These are phyloP conservation scores for Allomyces arbusculus DNA, from an alignment of 192 early-diverging fungal genomes.

Conservation along the genomic window DNA sequence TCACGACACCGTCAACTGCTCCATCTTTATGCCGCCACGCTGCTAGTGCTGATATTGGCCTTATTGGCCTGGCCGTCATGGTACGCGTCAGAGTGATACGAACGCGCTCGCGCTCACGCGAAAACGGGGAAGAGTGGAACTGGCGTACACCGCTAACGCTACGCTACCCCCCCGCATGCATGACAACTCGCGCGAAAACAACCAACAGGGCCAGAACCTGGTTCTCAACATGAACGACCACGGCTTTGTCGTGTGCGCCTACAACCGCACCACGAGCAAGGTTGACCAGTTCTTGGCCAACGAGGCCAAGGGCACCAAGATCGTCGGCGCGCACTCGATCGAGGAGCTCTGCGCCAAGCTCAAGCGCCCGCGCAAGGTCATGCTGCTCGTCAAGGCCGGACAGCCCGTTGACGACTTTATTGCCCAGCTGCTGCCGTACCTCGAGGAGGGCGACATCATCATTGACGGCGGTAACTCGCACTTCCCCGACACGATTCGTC, in stretches of 20 bases:
- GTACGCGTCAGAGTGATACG: conserved; percentile 23
- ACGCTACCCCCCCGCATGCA: neutral
- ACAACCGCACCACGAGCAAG: conserved; percentile 88
- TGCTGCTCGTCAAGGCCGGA: conserved; percentile 97
- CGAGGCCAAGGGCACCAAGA: conserved; percentile 92
- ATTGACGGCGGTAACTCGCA: conserved; percentile 99
- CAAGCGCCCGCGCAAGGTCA: conserved; percentile 89
- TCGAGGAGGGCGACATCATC: conserved; percentile 83
- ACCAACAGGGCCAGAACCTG: conserved; percentile 79
- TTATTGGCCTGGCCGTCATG: conserved; percentile 99
- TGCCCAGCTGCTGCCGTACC: conserved; percentile 61
- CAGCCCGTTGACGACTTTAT: conserved; percentile 88
- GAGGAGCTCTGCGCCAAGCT: conserved; percentile 85
- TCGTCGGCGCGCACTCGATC: conserved; percentile 83
- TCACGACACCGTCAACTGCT: too few species aligned
- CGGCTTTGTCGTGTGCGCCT: conserved; percentile 81
- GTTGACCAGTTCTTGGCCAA: conserved; percentile 84
- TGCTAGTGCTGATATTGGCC: conserved; percentile 71
- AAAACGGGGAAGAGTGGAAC: too few species aligned
- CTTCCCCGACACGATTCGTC: conserved; percentile 86
- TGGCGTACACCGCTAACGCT: neutral
- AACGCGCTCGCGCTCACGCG: neutral
- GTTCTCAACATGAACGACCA: conserved; percentile 98
- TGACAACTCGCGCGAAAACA: neutral
- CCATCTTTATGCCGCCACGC: too few species aligned